Base-by-base conservation (phyloP, 2,329 filamentous ascomycete species). In the Talaromyces sp. region DNA sequence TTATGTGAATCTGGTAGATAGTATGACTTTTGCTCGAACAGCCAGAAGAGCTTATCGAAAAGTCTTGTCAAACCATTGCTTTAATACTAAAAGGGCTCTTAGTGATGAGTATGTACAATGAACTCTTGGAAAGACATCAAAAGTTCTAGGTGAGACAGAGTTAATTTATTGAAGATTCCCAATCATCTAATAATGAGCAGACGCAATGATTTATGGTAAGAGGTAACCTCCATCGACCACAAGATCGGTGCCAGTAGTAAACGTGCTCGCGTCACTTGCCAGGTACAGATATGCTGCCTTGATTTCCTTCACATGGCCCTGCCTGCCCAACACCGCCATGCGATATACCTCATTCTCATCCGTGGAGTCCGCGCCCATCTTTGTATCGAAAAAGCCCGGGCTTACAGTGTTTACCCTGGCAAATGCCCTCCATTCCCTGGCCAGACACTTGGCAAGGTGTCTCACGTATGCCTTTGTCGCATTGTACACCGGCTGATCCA, bases 301-400 rank as follows among this genome's bases (percentile, higher is more conserved):
- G 24, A 41, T 41, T 41, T 17, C 19, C 16, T 41, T 19, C 8
- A 19, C 11, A 13, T 36, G 33, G 33, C 33, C 33, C 17, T 36
- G 33, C 14, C 33, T 4, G 6, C 33, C 33, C 33, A 13, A 17
- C 3, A 41, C n/a, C 19, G 37, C 16, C 16, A 41, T 17, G 37
- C 37, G 19, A 41, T 22, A 41, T 6, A 41, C n/a, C 19, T 41
- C 37, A 41, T 16, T 41, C 19, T 41, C 37, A 13, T 17, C 19
- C 37, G 5, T 6, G 8, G 37, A 5, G 5, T 6, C 55, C 56
- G 6, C 51, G 49, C 2, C 40, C 51, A 20, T 55, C 46, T 19
- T 50, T 5, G 24, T 27, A 9, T 27, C 24, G 9, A 27, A 27
- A 9, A 27, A 27, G 9, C 37, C 37, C 6, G 37, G 37, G 17